Evolutionary conservation across 306 rosid species (phyloP).

Genomic region (Acacia melanoxylon): DNA sequence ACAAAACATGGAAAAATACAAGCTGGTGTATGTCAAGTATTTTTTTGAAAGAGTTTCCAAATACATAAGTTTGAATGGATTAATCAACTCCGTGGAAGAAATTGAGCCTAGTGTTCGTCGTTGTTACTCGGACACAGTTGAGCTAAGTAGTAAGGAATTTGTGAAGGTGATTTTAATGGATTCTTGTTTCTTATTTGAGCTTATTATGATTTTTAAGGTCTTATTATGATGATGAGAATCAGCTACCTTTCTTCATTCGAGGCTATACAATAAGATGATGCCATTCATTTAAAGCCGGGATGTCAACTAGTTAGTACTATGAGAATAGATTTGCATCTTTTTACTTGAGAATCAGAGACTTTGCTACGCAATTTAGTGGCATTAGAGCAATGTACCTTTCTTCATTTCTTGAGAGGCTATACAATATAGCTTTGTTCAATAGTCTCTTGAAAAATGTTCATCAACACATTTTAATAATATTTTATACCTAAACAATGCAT

Average conservation of each 20-base stretch:
- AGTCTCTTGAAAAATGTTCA: neutral
- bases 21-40: slow-evolving; percentile 10
- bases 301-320: neutral
- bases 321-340: neutral
- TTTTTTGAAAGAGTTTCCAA: neutral
- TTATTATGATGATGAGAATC: neutral
- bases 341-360: neutral
- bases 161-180: neutral
- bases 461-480: too few species aligned
- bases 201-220: slow-evolving; percentile 5
- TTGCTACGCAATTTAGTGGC: too few species aligned
- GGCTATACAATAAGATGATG: neutral
- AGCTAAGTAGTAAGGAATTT: neutral
- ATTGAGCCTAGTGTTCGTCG: neutral
- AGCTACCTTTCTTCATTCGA: too few species aligned
- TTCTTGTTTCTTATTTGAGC: neutral
- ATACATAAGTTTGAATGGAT: neutral
- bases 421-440: neutral
- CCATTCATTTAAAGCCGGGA: neutral
- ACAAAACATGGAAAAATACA: neutral
- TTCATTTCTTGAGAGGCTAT: too few species aligned
- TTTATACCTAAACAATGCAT: too few species aligned
- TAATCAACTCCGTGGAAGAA: neutral
- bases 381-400: too few species aligned
- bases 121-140: slow-evolving; percentile 12